Conservation (phyloP, 2,329 filamentous ascomycete species). For the Penicillium sp. region DNA sequence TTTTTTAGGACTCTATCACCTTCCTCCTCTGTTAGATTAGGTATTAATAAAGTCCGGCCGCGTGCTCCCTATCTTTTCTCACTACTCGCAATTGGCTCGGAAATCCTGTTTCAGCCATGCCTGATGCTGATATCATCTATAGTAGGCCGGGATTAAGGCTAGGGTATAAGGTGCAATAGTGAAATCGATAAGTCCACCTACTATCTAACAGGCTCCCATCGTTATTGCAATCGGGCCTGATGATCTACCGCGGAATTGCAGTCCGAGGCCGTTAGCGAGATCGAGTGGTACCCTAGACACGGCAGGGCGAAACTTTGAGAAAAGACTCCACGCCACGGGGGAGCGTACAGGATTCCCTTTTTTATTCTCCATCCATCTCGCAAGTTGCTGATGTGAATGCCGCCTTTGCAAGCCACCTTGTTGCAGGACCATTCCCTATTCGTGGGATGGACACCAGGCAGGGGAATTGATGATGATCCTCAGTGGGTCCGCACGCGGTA, state of each 20-base stretch:
- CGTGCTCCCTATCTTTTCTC: neutral
- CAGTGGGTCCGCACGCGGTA: slow-evolving; percentile 15
- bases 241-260: slow-evolving; percentile 21
- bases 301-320: slow-evolving; percentile 7
- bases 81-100: slow-evolving; percentile 1
- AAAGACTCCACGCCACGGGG: neutral
- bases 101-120: slow-evolving; percentile 21
- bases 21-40: neutral
- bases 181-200: neutral
- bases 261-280: slow-evolving; percentile 20
- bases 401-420: slow-evolving; percentile 2
- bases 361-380: neutral
- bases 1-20: neutral
- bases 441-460: neutral
- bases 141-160: neutral
- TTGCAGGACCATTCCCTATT: slow-evolving; percentile 7
- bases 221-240: slow-evolving; percentile 21
- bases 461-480: slow-evolving; percentile 11
- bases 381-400: slow-evolving; percentile 2
- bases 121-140: neutral
- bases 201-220: neutral
- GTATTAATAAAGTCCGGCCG: neutral
- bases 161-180: neutral
- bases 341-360: neutral
- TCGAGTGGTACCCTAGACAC: slow-evolving; percentile 12